Evolutionary conservation across 176 grass and related monocot species (phyloP), one percentile per base, ranked within the genome.

Genomic region (Carex myosuroides): DNA sequence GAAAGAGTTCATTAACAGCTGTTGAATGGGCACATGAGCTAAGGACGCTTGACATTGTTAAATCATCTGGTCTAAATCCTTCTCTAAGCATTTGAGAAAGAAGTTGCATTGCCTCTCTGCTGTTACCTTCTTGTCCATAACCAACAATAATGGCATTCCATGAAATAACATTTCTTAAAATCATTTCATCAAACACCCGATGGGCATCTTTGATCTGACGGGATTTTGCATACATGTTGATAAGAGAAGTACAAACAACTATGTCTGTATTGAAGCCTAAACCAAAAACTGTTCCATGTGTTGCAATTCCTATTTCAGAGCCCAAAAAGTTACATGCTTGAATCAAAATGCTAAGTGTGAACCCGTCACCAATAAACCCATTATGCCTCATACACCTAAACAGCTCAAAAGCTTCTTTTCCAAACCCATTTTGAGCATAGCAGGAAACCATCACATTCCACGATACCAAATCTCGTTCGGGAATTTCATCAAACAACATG

Each of bases 141-240:
- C 92, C 90, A 58, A 90, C 92, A 75, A 98, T 70, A 62, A 94
- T 91, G 33, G 89, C 86, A 62, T 94, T 98, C 92, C 92, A 98
- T 54, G 89, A 89, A 6, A 98, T 57, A 54, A 89, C 63, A 73
- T 85, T 94, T 84, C 88, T 81, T 17, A 62, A 48, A 24, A 8
- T 77, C 95, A 93, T 89, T 22, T 6, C 82, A 39, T 91, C 85
- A 21, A 98, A 98, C 70, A 86, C 89, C 64, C 41, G 6, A 56
- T 82, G 88, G 75, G 95, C 89, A 8, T 91, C 89, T 21, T 79
- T 56, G 0, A 86, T 76, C 41, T 18, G 84, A 21, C 57, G 41
- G 0, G 76, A 86, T 85, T 93, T 94, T 12, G 79, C 87, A 61
- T 98, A 94, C 90, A 94, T 94, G 81, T 94, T 84, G 14, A 98